phyloP scores from a whole-genome alignment of 441 rosid genomes.

The Hura crepitans region DNA sequence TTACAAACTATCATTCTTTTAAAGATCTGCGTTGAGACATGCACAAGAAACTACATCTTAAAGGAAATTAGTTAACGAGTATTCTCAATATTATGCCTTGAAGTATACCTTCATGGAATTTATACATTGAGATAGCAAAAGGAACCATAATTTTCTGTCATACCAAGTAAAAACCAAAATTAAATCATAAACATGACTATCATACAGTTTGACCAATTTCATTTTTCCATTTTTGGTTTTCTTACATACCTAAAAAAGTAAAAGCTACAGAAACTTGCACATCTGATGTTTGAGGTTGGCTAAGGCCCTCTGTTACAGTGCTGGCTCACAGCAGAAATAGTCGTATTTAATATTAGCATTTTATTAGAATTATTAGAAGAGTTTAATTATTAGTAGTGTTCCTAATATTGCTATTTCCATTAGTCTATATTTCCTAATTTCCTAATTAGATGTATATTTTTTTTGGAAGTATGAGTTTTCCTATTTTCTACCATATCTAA shows the following conservation, averaged over 20 bases:
- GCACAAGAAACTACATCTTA: background rate
- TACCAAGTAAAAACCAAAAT: background rate
- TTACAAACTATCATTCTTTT: background rate
- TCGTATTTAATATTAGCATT: too few relatives aligned
- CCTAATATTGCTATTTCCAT: too few relatives aligned
- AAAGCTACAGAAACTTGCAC: background rate
- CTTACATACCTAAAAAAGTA: slow-evolving; percentile 3
- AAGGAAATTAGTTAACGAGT: too few relatives aligned
- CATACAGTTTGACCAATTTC: background rate
- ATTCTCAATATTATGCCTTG: too few relatives aligned
- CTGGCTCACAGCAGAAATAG: too few relatives aligned
- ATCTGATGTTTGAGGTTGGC: background rate
- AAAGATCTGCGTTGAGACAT: background rate
- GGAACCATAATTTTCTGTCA: background rate
- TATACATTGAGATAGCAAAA: background rate
- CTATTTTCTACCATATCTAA: too few relatives aligned
- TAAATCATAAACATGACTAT: background rate
- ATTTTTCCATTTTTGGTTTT: background rate
- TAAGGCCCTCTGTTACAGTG: background rate
- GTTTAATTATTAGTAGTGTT: too few relatives aligned
- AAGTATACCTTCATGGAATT: background rate
- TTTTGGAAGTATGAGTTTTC: too few relatives aligned
- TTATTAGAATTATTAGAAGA: too few relatives aligned
- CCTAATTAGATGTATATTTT: too few relatives aligned
- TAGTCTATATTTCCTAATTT: too few relatives aligned